A percentile compares a stretch with the other conserved stretches of the same genome.
Conservation (phyloP, 2,329 filamentous ascomycete species). For the Graphilbum sp. region DNA sequence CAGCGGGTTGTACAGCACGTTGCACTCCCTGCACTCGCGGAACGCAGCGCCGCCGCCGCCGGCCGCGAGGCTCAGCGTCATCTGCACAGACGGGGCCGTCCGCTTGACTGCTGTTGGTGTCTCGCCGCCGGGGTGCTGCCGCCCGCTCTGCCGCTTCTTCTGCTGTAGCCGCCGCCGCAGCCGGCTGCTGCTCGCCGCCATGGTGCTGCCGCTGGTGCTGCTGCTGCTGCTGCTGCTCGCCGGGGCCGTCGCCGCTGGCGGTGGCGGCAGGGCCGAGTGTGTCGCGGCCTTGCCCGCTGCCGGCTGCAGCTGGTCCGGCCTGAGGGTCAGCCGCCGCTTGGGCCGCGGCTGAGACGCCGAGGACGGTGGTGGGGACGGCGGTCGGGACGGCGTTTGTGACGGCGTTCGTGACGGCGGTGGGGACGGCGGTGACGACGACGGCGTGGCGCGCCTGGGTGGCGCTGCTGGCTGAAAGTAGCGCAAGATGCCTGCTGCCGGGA, state of each 20-base stretch:
- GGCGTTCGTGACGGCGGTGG: not conserved
- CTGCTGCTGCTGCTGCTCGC: not conserved
- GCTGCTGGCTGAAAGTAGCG: constrained; percentile 9
- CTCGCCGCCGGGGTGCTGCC: not conserved
- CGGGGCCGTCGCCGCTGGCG: not conserved
- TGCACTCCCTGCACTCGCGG: constrained; percentile 24
- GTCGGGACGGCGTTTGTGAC: not conserved
- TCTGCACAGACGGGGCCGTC: constrained; percentile 16
- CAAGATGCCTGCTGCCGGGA: constrained; percentile 6
- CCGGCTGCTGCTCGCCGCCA: constrained; percentile 3
- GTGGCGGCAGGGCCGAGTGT: too few relatives aligned
- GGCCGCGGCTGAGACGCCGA: constrained; percentile 2
- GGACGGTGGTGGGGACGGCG: constrained; percentile 3
- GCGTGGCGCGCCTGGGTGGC: too few relatives aligned
- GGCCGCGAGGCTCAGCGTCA: constrained; percentile 24
- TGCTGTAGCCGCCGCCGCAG: constrained; percentile 4
- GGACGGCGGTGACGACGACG: constrained; percentile 1
- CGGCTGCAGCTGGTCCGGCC: constrained; percentile 1
- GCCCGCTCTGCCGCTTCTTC: too few relatives aligned
- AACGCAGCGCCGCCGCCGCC: constrained; percentile 11
- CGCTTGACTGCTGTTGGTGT: not conserved
- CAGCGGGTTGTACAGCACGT: constrained; percentile 27
- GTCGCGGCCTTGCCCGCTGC: not conserved
- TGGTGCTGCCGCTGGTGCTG: not conserved
- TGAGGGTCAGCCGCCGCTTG: constrained; percentile 9